Percentiles rank a stretch among this genome's conserved stretches.
phyloP scores from a whole-genome alignment of 805 yeast genomes.

The Teunomyces cretensis region DNA sequence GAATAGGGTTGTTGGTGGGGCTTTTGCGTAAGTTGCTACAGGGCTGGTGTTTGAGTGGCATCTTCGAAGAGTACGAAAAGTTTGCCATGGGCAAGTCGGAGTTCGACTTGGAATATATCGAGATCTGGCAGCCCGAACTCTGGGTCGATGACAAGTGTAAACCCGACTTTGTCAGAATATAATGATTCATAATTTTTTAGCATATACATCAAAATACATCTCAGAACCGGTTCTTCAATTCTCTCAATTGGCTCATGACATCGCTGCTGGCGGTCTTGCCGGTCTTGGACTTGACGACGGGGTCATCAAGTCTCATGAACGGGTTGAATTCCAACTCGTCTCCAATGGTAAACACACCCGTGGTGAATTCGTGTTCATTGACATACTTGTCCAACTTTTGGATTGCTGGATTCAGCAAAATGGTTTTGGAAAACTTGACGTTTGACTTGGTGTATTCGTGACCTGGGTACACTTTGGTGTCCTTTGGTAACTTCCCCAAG shows the following conservation, averaged over 20 bases:
- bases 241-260: conserved; percentile 73
- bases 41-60: conserved; percentile 92
- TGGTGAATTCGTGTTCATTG: conserved; percentile 62
- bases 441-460: conserved; percentile 92
- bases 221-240: conserved; percentile 62
- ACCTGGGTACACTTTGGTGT: conserved; percentile 84
- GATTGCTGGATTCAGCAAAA: conserved; percentile 56
- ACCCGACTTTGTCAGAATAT: conserved; percentile 64
- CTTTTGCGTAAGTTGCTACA: conserved; percentile 80
- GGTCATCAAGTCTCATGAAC: conserved; percentile 77
- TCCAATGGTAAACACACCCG: conserved; percentile 80
- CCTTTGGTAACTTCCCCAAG: conserved; percentile 61
- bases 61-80: conserved; percentile 89
- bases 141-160: conserved; percentile 44
- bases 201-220: neutral
- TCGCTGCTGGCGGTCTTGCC: conserved; percentile 50
- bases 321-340: conserved; percentile 88
- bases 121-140: conserved; percentile 69
- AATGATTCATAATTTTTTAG: conserved; percentile 9
- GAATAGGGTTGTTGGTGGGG: conserved; percentile 94
- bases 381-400: conserved; percentile 52
- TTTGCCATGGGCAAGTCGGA: conserved; percentile 94
- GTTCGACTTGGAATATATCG: conserved; percentile 86
- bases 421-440: conserved; percentile 70
- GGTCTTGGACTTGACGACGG: conserved; percentile 57